These are phyloP conservation scores for Diutina scorzettiae DNA, from an alignment of 1,139 yeast genomes.

Conservation along the genomic window DNA sequence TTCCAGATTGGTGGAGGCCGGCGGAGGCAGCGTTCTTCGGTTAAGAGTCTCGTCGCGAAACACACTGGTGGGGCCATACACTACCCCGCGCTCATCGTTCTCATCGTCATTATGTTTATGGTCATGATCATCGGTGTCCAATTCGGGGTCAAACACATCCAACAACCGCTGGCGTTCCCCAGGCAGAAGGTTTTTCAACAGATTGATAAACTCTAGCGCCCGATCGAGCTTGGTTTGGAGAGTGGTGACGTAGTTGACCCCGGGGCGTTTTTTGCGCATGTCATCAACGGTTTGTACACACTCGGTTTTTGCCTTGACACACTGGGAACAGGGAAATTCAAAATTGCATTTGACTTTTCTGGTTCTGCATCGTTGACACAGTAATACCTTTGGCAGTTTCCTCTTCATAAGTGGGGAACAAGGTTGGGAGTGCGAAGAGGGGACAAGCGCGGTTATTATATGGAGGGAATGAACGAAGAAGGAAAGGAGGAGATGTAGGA, in stretches of 20 bases:
- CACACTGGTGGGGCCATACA: slow-evolving; percentile 42
- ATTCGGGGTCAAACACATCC: slow-evolving; percentile 12
- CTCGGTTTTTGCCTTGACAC: slow-evolving; percentile 30
- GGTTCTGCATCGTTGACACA: slow-evolving; percentile 40
- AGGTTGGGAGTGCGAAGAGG: no score
- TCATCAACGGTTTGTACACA: slow-evolving; percentile 42
- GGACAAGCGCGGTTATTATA: no score
- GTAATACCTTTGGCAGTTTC: slow-evolving; percentile 9
- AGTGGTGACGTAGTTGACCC: slow-evolving; percentile 34
- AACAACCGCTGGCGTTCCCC: slow-evolving; percentile 14
- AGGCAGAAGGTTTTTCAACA: slow-evolving; percentile 14
- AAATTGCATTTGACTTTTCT: slow-evolving; percentile 44
- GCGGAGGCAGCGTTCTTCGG: slow-evolving; percentile 7
- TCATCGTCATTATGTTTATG: slow-evolving; percentile 1
- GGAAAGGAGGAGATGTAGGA: no score
- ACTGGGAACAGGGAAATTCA: slow-evolving; percentile 38
- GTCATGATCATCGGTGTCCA: slow-evolving; percentile 6
- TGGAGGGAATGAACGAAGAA: no score
- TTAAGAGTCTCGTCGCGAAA: slow-evolving; percentile 24
- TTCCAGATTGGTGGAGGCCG: slow-evolving; percentile 7
- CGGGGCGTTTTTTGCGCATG: slow-evolving; percentile 40
- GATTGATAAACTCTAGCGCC: slow-evolving; percentile 16
- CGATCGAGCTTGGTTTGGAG: slow-evolving; percentile 20
- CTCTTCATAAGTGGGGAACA: no score
- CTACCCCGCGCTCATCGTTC: slow-evolving; percentile 13